Conservation (phyloP, 495 filamentous ascomycete genomes). For the Penicillium egyptiacum region DNA sequence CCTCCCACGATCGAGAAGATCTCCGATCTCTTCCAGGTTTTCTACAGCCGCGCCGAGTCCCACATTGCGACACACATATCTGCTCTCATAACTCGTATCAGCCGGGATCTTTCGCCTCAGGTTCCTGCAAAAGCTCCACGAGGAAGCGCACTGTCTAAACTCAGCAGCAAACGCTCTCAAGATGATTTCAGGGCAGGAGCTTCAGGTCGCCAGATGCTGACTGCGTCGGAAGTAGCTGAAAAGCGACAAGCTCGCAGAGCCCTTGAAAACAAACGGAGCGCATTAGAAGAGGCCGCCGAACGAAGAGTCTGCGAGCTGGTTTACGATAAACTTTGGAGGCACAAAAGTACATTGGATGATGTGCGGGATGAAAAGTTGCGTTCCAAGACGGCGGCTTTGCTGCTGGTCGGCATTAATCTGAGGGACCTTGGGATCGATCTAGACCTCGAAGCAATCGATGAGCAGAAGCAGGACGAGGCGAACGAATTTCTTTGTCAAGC, state of each 20-base stretch:
- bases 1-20: constrained; percentile 84
- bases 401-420: constrained; percentile 85
- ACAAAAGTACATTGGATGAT: constrained; percentile 89
- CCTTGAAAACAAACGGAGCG: constrained; percentile 70
- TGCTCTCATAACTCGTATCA: constrained; percentile 70
- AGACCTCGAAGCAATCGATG: constrained; percentile 47
- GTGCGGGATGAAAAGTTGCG: constrained; percentile 92
- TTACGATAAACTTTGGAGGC: constrained; percentile 85
- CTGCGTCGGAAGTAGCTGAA: constrained; percentile 76
- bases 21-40: constrained; percentile 88
- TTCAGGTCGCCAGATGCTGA: constrained; percentile 85
- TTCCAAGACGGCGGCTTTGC: constrained; percentile 88
- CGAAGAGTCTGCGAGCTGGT: constrained; percentile 81
- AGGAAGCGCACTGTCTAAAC: constrained; percentile 24
- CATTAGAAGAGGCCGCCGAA: constrained; percentile 91
- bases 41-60: constrained; percentile 78
- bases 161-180: constrained; percentile 28
- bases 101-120: constrained; percentile 59
- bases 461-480: constrained; percentile 69
- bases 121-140: constrained; percentile 32
- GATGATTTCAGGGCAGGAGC: constrained; percentile 29
- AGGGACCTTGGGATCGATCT: constrained; percentile 83
- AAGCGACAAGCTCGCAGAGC: constrained; percentile 73
- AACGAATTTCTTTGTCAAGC: constrained; percentile 69
- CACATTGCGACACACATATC: constrained; percentile 89